Percentiles rank a stretch among this genome's conserved stretches.
These are phyloP conservation scores for Poteriospumella lacustris DNA, from an alignment of 108 stramenopile genomes.

Conservation along the genomic window DNA sequence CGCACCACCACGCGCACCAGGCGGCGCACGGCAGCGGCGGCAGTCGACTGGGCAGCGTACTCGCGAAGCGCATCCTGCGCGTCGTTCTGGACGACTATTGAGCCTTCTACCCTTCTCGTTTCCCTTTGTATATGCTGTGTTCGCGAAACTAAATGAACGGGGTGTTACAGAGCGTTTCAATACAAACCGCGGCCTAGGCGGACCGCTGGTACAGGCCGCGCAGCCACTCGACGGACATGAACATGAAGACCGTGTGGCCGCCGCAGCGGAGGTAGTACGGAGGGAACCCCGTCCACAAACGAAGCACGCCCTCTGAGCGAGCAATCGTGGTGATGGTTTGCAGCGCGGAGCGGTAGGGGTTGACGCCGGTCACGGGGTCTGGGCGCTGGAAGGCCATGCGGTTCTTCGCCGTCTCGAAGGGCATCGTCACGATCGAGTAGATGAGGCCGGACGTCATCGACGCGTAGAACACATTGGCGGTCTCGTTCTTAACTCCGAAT, in stretches of 20 bases:
- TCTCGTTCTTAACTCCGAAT: conserved; percentile 67
- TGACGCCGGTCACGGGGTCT: conserved; percentile 61
- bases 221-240: conserved; percentile 72
- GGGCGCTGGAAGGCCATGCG: conserved; percentile 83
- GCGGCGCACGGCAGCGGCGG: too few relatives aligned
- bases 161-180: too few relatives aligned
- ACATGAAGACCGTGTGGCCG: conserved; percentile 89
- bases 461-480: conserved; percentile 76
- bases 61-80: too few relatives aligned
- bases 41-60: too few relatives aligned
- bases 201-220: conserved; percentile 63
- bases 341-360: conserved; percentile 73
- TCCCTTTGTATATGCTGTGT: too few relatives aligned
- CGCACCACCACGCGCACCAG: too few relatives aligned
- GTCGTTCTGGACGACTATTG: too few relatives aligned
- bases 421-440: conserved; percentile 86
- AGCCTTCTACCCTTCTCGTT: too few relatives aligned
- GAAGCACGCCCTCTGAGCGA: conserved; percentile 65
- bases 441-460: conserved; percentile 86
- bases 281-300: conserved; percentile 76
- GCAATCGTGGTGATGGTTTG: conserved; percentile 68
- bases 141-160: too few relatives aligned
- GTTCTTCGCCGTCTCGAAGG: conserved; percentile 84
- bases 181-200: too few relatives aligned
- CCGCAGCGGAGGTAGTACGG: conserved; percentile 88